Evolutionary conservation across 345 rosid species (phyloP), one percentile per base, ranked within the genome.

Genomic region (Lenwebbia sp.): DNA sequence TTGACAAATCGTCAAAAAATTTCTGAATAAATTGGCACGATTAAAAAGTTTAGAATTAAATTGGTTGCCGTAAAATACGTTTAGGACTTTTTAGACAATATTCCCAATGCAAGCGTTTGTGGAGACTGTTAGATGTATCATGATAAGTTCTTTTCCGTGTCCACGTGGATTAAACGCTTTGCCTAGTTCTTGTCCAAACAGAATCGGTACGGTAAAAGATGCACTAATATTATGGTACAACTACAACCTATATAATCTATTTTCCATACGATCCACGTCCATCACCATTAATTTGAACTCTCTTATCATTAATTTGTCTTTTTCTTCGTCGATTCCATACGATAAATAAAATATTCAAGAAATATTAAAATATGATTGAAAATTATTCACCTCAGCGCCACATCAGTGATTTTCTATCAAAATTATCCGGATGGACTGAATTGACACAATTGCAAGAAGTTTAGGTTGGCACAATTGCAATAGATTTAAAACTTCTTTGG

Each of bases 31-130:
- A 15, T 28, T 30, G 2, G 3, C 0, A 15, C 0, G 13, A 30
- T 30, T 62, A 7, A 30, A 65, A 15, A 0, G 0, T 30, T 30
- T 15, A 62, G 0, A 15, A 28, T 0, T 28, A 1, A 28, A 14
- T 62, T 28, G 0, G 0, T 21, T 4, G 0, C 10, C 3, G 1
- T 28, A 62, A 10, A 60, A 28, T 60, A 14, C 2, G 1, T 10
- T 60, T 28, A 28, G 15, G 2, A 60, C 1, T 14, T 60, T 28
- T 28, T 28, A 21, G 11, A 28, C 7, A 62, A 15, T 15, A 30
- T 30, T 7, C 11, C 75, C 22, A 21, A 3, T 54, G 56, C 22
- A 62, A 62, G 22, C 19, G 21, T 19, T 28, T 62, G 75, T 28
- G 14, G 9, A 62, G 22, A 62, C 40, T 14, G 74, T 60, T 17